These are phyloP conservation scores for Trypanosoma scelopori DNA, from an alignment of 208 protist genomes.

Conservation along the genomic window DNA sequence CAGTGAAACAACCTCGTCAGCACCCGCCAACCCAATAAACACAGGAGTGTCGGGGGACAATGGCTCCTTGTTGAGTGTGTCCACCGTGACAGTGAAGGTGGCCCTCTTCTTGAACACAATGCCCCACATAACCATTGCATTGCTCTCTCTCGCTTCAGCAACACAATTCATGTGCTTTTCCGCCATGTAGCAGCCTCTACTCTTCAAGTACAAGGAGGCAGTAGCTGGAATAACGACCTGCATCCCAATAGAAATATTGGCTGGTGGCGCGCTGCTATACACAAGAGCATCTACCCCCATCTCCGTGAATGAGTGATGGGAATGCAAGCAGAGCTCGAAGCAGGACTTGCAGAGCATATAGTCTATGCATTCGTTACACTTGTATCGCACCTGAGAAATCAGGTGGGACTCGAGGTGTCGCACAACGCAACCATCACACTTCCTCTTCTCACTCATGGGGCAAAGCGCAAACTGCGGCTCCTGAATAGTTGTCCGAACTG, in stretches of 20 bases:
- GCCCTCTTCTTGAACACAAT: conserved; percentile 45
- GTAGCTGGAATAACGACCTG: conserved; percentile 68
- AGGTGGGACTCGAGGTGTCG: conserved; percentile 55
- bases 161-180: conserved; percentile 78
- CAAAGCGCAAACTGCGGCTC: conserved; percentile 70
- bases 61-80: conserved; percentile 61
- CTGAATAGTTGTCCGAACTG: conserved; percentile 69
- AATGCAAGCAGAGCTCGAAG: conserved; percentile 77
- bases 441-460: conserved; percentile 44
- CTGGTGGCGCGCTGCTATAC: conserved; percentile 56
- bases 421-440: conserved; percentile 73
- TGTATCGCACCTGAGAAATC: conserved; percentile 62
- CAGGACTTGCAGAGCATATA: conserved; percentile 83
- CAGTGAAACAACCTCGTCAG: conserved; percentile 56
- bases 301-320: conserved; percentile 84
- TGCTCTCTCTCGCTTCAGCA: conserved; percentile 60
- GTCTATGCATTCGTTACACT: conserved; percentile 90
- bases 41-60: conserved; percentile 57
- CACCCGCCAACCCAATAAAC: conserved; percentile 73
- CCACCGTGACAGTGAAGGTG: conserved; percentile 68
- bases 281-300: conserved; percentile 59
- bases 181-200: conserved; percentile 63
- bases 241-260: conserved; percentile 51
- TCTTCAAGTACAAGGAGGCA: conserved; percentile 73
- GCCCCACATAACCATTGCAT: conserved; percentile 83